Conservation (phyloP, 1,284 basidiomycete genomes). For the Ustilago lituana region DNA sequence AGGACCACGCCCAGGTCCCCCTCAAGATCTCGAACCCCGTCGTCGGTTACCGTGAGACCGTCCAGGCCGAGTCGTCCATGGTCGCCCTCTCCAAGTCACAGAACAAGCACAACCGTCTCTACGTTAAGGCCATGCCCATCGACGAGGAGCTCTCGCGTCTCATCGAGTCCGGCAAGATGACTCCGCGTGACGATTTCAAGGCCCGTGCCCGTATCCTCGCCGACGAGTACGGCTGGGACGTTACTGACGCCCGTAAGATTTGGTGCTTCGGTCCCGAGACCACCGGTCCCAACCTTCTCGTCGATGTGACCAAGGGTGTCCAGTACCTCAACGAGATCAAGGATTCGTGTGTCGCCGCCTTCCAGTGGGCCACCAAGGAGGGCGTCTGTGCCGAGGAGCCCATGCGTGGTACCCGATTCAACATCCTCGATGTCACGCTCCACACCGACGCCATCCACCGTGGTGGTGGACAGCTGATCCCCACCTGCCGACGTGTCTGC, state of each 20-base stretch:
- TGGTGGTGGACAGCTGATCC: slow-evolving; percentile 98
- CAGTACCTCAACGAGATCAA: slow-evolving; percentile 85
- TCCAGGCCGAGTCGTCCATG: slow-evolving; percentile 94
- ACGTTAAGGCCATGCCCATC: slow-evolving; percentile 88
- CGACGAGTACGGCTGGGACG: slow-evolving; percentile 98
- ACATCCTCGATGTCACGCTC: slow-evolving; percentile 94
- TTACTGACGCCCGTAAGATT: slow-evolving; percentile 98
- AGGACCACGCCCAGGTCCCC: slow-evolving; percentile 99
- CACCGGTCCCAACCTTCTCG: slow-evolving; percentile 94
- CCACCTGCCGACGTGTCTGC: slow-evolving; percentile 92
- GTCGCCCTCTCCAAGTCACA: slow-evolving; percentile 98
- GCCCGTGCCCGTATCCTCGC: slow-evolving; percentile 92
- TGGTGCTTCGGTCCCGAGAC: slow-evolving; percentile 99
- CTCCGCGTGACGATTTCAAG: slow-evolving; percentile 97
- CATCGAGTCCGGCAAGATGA: slow-evolving; percentile 88
- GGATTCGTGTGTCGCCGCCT: slow-evolving; percentile 98
- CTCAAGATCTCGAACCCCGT: slow-evolving; percentile 99
- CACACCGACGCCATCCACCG: slow-evolving; percentile 99
- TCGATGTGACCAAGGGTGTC: slow-evolving; percentile 99
- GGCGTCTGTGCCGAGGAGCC: slow-evolving; percentile 96
- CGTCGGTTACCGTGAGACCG: slow-evolving; percentile 97
- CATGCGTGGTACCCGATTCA: slow-evolving; percentile 97
- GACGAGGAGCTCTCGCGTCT: slow-evolving; percentile 93
- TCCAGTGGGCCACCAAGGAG: slow-evolving; percentile 92
- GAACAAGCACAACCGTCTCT: slow-evolving; percentile 99